Percentiles rank a stretch among this genome's conserved stretches.
Evolutionary conservation across 2,329 filamentous ascomycete species (phyloP).

Genomic region (Aspergillus caelatus): DNA sequence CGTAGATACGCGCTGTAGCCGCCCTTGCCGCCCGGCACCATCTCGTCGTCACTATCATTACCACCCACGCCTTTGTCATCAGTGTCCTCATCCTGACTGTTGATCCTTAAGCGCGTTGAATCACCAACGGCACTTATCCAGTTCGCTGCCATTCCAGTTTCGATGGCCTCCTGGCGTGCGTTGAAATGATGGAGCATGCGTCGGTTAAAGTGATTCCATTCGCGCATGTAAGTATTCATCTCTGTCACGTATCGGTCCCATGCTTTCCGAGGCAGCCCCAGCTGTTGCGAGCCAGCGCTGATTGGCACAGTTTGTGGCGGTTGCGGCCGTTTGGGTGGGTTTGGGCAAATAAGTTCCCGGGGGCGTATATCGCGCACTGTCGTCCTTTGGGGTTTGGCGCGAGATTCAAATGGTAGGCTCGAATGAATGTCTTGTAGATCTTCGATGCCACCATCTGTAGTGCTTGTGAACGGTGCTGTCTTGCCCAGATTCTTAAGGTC

Average conservation of each 20-base stretch:
- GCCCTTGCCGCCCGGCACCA: slow-evolving; percentile 38
- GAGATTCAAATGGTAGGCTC: slow-evolving; percentile 62
- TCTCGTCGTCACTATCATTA: slow-evolving; percentile 31
- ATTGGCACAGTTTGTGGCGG: slow-evolving; percentile 30
- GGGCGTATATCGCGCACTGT: slow-evolving; percentile 41
- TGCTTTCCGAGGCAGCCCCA: slow-evolving; percentile 47
- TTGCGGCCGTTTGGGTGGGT: slow-evolving; percentile 54
- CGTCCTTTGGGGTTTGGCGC: slow-evolving; percentile 48
- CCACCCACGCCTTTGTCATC: slow-evolving; percentile 19
- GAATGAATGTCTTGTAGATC: slow-evolving; percentile 57
- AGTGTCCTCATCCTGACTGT: slow-evolving; percentile 29
- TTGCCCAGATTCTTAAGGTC: slow-evolving; percentile 55
- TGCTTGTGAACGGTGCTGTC: slow-evolving; percentile 52
- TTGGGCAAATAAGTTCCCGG: slow-evolving; percentile 51
- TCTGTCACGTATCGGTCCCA: slow-evolving; percentile 56
- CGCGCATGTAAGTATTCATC: slow-evolving; percentile 59
- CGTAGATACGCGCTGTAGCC: slow-evolving; percentile 50
- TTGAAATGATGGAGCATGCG: slow-evolving; percentile 60
- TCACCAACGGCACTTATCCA: slow-evolving; percentile 60
- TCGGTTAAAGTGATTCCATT: slow-evolving; percentile 59
- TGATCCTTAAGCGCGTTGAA: slow-evolving; percentile 35
- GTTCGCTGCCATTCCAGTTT: slow-evolving; percentile 46
- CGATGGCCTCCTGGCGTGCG: slow-evolving; percentile 52
- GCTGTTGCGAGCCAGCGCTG: slow-evolving; percentile 33
- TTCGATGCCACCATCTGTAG: slow-evolving; percentile 53